phyloP scores from a whole-genome alignment of 2,329 filamentous ascomycete species.

The Graphiopsis chlorocephala region DNA sequence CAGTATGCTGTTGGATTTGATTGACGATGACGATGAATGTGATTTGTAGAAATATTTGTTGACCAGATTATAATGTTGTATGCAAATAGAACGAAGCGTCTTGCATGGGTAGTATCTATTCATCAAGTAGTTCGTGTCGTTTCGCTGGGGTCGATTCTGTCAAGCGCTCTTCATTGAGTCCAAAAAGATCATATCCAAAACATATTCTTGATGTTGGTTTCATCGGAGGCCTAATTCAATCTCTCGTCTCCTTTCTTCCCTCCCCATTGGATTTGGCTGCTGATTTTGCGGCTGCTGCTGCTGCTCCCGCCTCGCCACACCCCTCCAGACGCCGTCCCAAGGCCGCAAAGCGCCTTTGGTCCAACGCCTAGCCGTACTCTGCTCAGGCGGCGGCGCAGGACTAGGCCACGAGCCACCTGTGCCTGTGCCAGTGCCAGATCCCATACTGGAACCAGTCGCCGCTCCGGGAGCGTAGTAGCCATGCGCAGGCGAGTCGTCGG shows the following conservation, averaged over 20 bases:
- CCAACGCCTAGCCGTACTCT: conserved; percentile 1
- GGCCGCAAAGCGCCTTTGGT: conserved; percentile 20
- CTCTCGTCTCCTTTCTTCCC: conserved; percentile 36
- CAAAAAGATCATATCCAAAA: not conserved
- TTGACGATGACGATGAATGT: not conserved
- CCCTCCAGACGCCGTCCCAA: conserved; percentile 34
- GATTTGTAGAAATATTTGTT: not conserved
- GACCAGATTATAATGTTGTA: not conserved
- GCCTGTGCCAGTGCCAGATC: not conserved
- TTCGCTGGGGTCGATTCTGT: not conserved
- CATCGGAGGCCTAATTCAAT: conserved; percentile 37
- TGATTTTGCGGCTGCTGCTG: conserved; percentile 25
- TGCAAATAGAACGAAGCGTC: not conserved
- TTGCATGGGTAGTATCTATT: not conserved
- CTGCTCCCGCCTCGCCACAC: conserved; percentile 7
- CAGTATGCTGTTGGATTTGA: not conserved
- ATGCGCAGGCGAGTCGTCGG: conserved; percentile 1
- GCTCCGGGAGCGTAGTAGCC: conserved; percentile 30
- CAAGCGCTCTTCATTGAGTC: not conserved
- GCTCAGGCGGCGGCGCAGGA: not conserved
- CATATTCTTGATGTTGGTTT: not conserved
- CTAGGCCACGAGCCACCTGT: conserved; percentile 20
- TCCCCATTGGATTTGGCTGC: conserved; percentile 36
- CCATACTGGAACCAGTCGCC: not conserved
- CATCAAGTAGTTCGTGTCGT: not conserved